These are phyloP conservation scores for Ceratorhiza oryzae-sativae DNA, from an alignment of 1,284 basidiomycete genomes.

Conservation along the genomic window DNA sequence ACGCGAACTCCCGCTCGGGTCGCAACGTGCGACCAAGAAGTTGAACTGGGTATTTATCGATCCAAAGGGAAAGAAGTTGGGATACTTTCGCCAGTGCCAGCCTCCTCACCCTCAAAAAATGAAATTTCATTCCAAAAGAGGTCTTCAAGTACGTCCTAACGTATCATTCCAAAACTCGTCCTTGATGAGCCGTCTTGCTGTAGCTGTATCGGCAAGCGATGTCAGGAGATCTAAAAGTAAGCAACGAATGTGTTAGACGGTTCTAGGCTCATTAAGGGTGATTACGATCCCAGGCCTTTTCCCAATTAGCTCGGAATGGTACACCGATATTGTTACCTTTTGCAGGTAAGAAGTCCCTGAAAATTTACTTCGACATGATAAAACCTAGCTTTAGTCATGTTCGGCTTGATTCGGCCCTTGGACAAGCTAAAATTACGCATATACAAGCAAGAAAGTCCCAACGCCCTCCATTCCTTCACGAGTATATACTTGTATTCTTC, in stretches of 20 bases:
- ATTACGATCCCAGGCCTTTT: neutral
- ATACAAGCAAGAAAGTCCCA: conserved; percentile 26
- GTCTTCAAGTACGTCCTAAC: neutral
- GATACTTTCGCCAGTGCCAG: neutral
- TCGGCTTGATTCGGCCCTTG: neutral
- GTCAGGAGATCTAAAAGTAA: neutral
- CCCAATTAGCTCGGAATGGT: neutral
- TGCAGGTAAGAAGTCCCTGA: neutral
- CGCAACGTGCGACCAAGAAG: neutral
- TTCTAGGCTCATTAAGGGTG: too few relatives aligned
- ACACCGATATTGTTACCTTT: conserved; percentile 25
- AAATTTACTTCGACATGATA: too few relatives aligned
- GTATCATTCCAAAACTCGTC: neutral
- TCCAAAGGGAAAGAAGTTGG: neutral
- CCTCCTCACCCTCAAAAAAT: neutral
- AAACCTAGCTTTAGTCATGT: neutral
- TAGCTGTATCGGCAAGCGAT: neutral
- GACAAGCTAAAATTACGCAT: conserved; percentile 12
- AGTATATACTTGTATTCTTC: conserved; percentile 28
- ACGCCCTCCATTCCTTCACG: conserved; percentile 20
- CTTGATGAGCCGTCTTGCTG: neutral
- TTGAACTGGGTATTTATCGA: conserved; percentile 10
- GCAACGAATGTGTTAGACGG: neutral
- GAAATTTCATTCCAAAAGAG: neutral
- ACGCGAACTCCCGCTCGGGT: conserved; percentile 1